Evolutionary conservation across 257 asterid species (phyloP), one percentile per base, ranked within the genome.

Genomic region (Petunia axillaris): DNA sequence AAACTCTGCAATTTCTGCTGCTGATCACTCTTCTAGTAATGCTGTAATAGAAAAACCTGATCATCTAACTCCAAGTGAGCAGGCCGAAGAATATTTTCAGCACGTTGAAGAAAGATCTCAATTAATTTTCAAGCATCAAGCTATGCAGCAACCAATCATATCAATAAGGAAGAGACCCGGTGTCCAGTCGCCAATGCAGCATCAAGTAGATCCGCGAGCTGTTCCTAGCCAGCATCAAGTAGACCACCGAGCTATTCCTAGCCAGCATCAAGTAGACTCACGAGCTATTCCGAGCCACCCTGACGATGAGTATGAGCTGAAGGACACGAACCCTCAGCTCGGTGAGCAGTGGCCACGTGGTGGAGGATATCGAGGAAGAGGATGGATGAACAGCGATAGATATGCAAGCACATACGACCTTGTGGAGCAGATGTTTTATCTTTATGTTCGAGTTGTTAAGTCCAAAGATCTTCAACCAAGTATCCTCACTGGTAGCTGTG

Each of bases 341-440:
- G 90, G 95, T 4, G 89, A 90, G 82, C 83, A 84, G 70, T 91
- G 93, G 92, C 86, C 86, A 1, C 80, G 50, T 15, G 83, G 83
- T 0, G 85, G 86, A 66, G 75, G 79, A 25, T 81, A 74, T 14
- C 84, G 85, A 43, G 86, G 89, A 67, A 77, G 91, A 82, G 93
- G 89, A 16, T 85, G 91, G 93, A 79, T 88, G 85, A 86, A 82
- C 9, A 85, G 90, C 5, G 93, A 93, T 80, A 88, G 93, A 82
- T 83, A 63, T 64, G 58, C 91, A 3, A 84, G 83, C 89, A 82
- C 94, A 4, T 77, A 87, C 25, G 96, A 93, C 82, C 96, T 93
- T 4, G 97, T 93, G 16, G 95, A 93, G 90, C 94, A 91, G 77
- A 88, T 88, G 90, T 85, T 76, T 78, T 93, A 90, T 68, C 98